Percentiles rank a stretch among this genome's conserved stretches.
phyloP scores from a whole-genome alignment of 441 rosid genomes.

The Hura crepitans region DNA sequence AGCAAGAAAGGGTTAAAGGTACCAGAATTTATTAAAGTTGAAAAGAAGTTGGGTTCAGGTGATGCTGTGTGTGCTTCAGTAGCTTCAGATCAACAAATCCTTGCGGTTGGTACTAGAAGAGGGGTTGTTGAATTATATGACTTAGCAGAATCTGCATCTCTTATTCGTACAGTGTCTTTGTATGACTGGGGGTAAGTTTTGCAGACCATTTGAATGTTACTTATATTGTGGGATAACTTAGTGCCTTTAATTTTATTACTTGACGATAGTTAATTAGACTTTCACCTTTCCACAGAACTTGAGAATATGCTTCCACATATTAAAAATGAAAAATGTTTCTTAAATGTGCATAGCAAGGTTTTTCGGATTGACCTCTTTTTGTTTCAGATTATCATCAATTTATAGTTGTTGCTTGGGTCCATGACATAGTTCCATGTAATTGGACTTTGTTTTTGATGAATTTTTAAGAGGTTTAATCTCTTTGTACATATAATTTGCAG shows the following conservation, averaged over 20 bases:
- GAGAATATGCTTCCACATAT: conserved; percentile 4
- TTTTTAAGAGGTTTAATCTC: neutral
- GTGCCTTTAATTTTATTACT: conserved; percentile 12
- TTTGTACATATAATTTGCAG: conserved; percentile 41
- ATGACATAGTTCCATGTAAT: neutral
- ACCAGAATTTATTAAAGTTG: conserved; percentile 64
- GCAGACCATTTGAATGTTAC: conserved; percentile 17
- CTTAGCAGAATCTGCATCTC: conserved; percentile 61
- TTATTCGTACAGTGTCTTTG: conserved; percentile 77
- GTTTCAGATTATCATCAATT: neutral
- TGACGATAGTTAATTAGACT: neutral
- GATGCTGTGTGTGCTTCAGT: conserved; percentile 80
- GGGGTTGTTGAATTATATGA: conserved; percentile 87
- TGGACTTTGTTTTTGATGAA: neutral
- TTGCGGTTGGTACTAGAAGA: conserved; percentile 93
- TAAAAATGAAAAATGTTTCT: neutral
- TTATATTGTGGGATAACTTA: conserved; percentile 17
- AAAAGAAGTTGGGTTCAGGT: conserved; percentile 64
- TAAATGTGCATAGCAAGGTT: neutral
- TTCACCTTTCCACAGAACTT: neutral
- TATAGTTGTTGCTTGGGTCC: neutral
- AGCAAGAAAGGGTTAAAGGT: conserved; percentile 84
- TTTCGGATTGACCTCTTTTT: neutral
- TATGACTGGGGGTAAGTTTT: conserved; percentile 91
- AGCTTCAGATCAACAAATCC: conserved; percentile 88